Percentiles rank a stretch among this genome's conserved stretches.
These are phyloP conservation scores for Fusarium duplospermum DNA, from an alignment of 2,329 filamentous ascomycete genomes.

Conservation along the genomic window DNA sequence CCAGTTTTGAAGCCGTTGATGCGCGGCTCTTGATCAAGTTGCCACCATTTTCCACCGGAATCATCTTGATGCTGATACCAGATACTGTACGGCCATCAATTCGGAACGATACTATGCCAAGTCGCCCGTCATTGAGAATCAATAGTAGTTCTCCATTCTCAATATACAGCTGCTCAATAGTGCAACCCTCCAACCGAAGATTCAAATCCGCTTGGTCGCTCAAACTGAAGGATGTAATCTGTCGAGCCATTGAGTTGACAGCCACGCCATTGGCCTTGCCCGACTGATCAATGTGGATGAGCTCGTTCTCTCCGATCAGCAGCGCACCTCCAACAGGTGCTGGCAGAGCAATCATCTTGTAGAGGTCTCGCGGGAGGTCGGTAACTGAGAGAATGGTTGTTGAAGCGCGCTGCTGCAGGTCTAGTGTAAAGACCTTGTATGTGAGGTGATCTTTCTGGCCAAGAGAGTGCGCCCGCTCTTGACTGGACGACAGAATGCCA, in stretches of 20 bases:
- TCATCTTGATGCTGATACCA: slow-evolving; percentile 77
- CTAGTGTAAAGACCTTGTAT: slow-evolving; percentile 95
- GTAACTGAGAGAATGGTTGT: slow-evolving; percentile 91
- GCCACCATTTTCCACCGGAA: slow-evolving; percentile 73
- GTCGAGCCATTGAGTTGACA: slow-evolving; percentile 89
- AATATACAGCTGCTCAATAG: slow-evolving; percentile 79
- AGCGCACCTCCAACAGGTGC: slow-evolving; percentile 89
- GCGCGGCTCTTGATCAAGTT: slow-evolving; percentile 69
- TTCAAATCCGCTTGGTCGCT: slow-evolving; percentile 85
- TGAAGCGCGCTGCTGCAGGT: slow-evolving; percentile 91
- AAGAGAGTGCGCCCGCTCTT: slow-evolving; percentile 79
- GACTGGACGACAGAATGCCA: slow-evolving; percentile 86
- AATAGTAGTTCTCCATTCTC: slow-evolving; percentile 88
- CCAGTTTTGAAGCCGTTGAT: slow-evolving; percentile 77
- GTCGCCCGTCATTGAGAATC: slow-evolving; percentile 78
- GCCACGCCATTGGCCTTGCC: slow-evolving; percentile 93
- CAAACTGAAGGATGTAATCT: slow-evolving; percentile 85
- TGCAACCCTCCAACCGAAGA: slow-evolving; percentile 83
- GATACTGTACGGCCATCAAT: slow-evolving; percentile 93
- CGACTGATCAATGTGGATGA: slow-evolving; percentile 96
- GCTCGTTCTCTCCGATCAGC: slow-evolving; percentile 86
- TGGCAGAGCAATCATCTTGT: slow-evolving; percentile 83
- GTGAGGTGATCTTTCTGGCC: slow-evolving; percentile 87
- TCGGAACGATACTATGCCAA: slow-evolving; percentile 82
- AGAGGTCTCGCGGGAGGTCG: slow-evolving; percentile 88